Conservation (phyloP, 2,329 filamentous ascomycete genomes). For the Verticillium klebahnii region DNA sequence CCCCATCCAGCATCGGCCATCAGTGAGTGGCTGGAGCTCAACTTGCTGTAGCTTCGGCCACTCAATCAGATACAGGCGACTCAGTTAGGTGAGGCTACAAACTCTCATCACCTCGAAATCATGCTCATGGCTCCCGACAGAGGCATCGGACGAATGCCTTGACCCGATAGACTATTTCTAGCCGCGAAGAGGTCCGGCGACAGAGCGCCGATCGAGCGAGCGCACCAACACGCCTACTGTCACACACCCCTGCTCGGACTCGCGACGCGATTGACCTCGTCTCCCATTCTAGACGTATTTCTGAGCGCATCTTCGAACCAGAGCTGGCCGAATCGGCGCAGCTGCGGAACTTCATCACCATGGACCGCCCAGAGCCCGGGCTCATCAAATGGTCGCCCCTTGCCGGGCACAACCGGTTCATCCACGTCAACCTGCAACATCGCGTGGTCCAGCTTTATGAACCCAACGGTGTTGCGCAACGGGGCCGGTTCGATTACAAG, state of each 20-base stretch:
- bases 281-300: not conserved
- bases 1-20: slow-evolving; percentile 5
- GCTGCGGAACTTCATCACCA: slow-evolving; percentile 18
- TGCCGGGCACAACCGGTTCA: slow-evolving; percentile 52
- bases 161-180: not conserved
- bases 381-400: slow-evolving; percentile 65
- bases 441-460: slow-evolving; percentile 59
- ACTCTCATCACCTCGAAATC: not conserved
- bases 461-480: slow-evolving; percentile 54
- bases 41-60: not conserved
- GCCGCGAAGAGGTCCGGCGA: not conserved
- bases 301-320: not conserved
- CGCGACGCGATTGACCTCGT: not conserved
- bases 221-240: not conserved
- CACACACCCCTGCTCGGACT: not conserved
- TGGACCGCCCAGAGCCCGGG: slow-evolving; percentile 58
- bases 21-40: not conserved
- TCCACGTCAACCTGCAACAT: slow-evolving; percentile 62
- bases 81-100: not conserved
- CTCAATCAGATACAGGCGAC: not conserved
- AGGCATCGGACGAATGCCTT: not conserved
- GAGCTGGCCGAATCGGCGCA: not conserved
- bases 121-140: not conserved
- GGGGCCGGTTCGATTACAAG: slow-evolving; percentile 52
- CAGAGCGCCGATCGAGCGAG: not conserved